Evolutionary conservation across 2,329 filamentous ascomycete genomes (phyloP).

Genomic region (Aspergillus proliferans): DNA sequence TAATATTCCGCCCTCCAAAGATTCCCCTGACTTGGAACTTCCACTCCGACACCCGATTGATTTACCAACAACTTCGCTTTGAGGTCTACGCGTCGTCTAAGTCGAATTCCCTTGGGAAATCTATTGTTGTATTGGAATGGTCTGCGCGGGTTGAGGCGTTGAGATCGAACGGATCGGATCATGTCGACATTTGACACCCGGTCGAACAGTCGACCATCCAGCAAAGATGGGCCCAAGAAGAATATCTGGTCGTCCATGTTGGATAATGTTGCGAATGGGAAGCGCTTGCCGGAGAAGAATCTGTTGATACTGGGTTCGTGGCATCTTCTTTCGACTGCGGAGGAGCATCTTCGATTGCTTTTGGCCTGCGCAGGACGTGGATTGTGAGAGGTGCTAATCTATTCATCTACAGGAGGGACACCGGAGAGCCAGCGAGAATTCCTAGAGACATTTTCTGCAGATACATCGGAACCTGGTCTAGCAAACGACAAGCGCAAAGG

Average conservation of each 20-base stretch:
- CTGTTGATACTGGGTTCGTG: constrained; percentile 71
- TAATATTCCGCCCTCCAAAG: constrained; percentile 6
- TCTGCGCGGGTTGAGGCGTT: constrained; percentile 29
- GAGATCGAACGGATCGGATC: constrained; percentile 28
- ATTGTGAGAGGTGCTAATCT: constrained; percentile 11
- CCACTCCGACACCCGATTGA: constrained; percentile 14
- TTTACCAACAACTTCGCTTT: constrained; percentile 7
- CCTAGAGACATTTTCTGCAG: constrained; percentile 53
- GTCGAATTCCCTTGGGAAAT: background rate
- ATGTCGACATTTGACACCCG: constrained; percentile 29
- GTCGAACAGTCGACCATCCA: constrained; percentile 37
- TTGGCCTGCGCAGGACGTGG: background rate
- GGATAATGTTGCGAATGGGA: constrained; percentile 81
- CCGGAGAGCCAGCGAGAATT: constrained; percentile 81
- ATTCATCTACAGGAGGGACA: constrained; percentile 59
- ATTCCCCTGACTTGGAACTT: constrained; percentile 27
- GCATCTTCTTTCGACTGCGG: background rate
- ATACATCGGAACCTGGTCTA: constrained; percentile 35
- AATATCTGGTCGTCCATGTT: constrained; percentile 94
- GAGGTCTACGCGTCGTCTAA: constrained; percentile 11
- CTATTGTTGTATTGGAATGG: constrained; percentile 22
- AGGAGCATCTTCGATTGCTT: background rate
- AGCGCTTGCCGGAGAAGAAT: constrained; percentile 86
- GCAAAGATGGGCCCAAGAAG: constrained; percentile 64
- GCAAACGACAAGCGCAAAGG: constrained; percentile 43